phyloP scores from a whole-genome alignment of 441 rosid genomes.

The Adansonia rubrostipa region DNA sequence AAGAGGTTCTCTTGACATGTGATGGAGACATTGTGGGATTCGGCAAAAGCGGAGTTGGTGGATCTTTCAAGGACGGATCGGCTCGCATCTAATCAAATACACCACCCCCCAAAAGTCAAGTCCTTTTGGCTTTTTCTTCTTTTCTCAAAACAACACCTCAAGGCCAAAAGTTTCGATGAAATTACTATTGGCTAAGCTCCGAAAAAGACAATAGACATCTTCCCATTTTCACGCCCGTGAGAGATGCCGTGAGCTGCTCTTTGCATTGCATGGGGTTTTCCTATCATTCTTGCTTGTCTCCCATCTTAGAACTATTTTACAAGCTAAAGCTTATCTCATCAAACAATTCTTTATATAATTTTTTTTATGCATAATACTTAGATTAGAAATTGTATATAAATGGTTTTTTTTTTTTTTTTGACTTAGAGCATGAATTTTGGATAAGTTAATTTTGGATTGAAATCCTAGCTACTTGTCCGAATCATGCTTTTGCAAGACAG shows the following conservation, averaged over 20 bases:
- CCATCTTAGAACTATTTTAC: too few species aligned
- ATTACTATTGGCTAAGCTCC: slow-evolving; percentile 1
- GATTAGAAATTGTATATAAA: too few species aligned
- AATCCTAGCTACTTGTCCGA: neutral
- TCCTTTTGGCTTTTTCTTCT: neutral
- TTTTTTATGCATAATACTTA: too few species aligned
- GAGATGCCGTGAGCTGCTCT: slow-evolving; percentile 23
- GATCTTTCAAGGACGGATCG: slow-evolving; percentile 23
- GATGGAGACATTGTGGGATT: slow-evolving; percentile 24
- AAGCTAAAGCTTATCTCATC: neutral
- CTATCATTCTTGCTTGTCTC: neutral
- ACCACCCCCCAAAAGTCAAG: neutral
- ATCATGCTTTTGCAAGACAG: too few species aligned
- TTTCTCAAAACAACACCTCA: neutral
- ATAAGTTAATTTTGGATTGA: neutral
- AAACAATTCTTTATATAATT: neutral
- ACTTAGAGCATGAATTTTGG: neutral
- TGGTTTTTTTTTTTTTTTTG: neutral
- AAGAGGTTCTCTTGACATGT: slow-evolving; percentile 11
- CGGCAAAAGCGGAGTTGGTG: slow-evolving; percentile 20
- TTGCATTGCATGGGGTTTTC: neutral
- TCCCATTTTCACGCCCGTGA: slow-evolving; percentile 24
- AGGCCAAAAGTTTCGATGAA: neutral
- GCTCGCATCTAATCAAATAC: neutral
- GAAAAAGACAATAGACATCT: slow-evolving; percentile 1